Conservation (phyloP, 1,284 basidiomycete genomes). For the Apiotrichum brassicae region DNA sequence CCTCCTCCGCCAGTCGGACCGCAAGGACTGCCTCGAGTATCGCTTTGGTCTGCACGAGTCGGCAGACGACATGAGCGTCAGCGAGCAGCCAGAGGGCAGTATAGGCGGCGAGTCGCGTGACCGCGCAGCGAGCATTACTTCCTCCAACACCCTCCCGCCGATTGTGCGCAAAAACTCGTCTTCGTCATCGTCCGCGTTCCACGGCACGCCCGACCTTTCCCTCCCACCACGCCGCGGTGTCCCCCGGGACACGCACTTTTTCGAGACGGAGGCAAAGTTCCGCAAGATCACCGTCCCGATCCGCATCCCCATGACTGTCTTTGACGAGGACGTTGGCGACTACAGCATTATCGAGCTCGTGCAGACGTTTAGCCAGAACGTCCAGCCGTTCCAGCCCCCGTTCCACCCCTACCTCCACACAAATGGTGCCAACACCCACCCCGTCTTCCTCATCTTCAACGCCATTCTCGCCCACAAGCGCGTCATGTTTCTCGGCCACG, state of each 20-base stretch:
- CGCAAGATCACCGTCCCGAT: constrained; percentile 71
- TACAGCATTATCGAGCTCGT: constrained; percentile 89
- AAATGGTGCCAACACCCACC: constrained; percentile 81
- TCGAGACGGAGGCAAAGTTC: constrained; percentile 74
- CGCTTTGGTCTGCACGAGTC: constrained; percentile 50
- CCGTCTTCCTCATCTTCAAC: constrained; percentile 90
- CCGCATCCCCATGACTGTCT: constrained; percentile 74
- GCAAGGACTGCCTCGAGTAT: constrained; percentile 86
- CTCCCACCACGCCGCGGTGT: constrained; percentile 26
- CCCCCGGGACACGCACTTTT: constrained; percentile 87
- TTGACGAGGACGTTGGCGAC: constrained; percentile 94
- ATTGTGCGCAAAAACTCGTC: constrained; percentile 13
- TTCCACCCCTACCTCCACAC: constrained; percentile 88
- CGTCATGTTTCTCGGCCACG: constrained; percentile 87
- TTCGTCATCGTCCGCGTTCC: constrained; percentile 4
- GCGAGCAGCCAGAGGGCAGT: background rate
- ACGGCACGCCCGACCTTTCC: constrained; percentile 3
- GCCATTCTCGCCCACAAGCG: constrained; percentile 88
- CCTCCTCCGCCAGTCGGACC: constrained; percentile 79
- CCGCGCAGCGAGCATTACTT: constrained; percentile 5
- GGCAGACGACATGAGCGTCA: constrained; percentile 3
- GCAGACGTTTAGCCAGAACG: constrained; percentile 71
- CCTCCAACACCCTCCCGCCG: constrained; percentile 2
- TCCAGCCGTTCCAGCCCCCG: constrained; percentile 61
- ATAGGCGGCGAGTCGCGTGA: background rate